These are phyloP conservation scores for Starmerella etchellsii DNA, from an alignment of 805 yeast species.

Conservation along the genomic window DNA sequence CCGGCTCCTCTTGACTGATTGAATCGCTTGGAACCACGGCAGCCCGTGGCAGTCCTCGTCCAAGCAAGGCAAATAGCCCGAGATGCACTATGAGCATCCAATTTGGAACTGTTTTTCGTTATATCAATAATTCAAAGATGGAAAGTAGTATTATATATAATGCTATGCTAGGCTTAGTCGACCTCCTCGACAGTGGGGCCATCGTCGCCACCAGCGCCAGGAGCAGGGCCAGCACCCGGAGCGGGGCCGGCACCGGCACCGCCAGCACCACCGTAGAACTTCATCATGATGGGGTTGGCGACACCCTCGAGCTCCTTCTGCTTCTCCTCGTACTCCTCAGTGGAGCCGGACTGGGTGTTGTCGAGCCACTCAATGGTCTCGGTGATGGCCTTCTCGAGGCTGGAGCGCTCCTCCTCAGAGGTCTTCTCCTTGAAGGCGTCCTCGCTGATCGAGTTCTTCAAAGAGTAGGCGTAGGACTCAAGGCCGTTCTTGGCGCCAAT, in stretches of 20 bases:
- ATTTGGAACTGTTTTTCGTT: no score
- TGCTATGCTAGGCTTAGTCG: conserved; percentile 34
- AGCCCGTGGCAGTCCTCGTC: no score
- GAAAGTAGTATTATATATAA: no score
- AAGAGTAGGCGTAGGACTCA: conserved; percentile 88
- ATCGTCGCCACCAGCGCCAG: conserved; percentile 31
- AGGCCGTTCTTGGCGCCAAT: conserved; percentile 87
- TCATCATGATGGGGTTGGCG: conserved; percentile 94
- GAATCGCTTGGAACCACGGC: no score
- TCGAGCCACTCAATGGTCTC: conserved; percentile 59
- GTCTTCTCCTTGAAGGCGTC: conserved; percentile 63
- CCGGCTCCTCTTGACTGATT: no score
- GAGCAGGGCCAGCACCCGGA: conserved; percentile 50
- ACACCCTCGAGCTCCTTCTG: conserved; percentile 91
- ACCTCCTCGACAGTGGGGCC: conserved; percentile 77
- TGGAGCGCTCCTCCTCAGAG: conserved; percentile 22
- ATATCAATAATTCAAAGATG: no score
- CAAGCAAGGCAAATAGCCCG: no score
- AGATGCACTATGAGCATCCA: no score
- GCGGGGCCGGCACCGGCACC: conserved; percentile 69
- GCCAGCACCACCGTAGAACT: conserved; percentile 78
- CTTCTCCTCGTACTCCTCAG: conserved; percentile 82
- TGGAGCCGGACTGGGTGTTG: conserved; percentile 78
- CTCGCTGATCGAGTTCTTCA: conserved; percentile 71
- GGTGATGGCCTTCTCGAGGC: conserved; percentile 23